Percentiles rank a stretch among this genome's conserved stretches.
phyloP scores from a whole-genome alignment of 495 filamentous ascomycete species.

The Penicillium coffeae region DNA sequence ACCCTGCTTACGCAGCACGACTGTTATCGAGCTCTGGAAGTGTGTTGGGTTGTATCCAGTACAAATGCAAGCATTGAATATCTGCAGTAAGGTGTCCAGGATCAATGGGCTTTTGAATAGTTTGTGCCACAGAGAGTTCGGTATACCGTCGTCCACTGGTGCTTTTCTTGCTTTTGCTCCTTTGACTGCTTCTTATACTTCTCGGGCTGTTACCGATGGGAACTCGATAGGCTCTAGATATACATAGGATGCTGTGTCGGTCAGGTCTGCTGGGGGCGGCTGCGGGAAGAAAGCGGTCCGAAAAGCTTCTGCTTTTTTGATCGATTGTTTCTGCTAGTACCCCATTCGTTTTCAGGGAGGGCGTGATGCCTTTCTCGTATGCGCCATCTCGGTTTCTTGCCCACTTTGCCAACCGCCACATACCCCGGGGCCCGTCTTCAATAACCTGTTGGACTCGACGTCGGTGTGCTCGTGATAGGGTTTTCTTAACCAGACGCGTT shows the following conservation, averaged over 20 bases:
- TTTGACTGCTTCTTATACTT: slow-evolving; percentile 2
- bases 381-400: neutral
- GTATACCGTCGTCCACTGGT: slow-evolving; percentile 5
- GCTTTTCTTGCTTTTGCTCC: neutral
- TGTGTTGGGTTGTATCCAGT: slow-evolving; percentile 7
- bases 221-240: slow-evolving; percentile 4
- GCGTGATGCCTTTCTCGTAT: slow-evolving; percentile 1
- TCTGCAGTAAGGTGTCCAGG: neutral
- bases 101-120: neutral
- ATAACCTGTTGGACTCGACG: too few relatives aligned
- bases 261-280: slow-evolving; percentile 6
- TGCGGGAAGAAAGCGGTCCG: slow-evolving; percentile 4
- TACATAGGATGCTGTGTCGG: slow-evolving; percentile 1
- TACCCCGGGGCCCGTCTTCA: too few relatives aligned
- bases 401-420: too few relatives aligned
- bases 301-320: slow-evolving; percentile 1
- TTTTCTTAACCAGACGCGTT: too few relatives aligned
- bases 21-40: slow-evolving; percentile 14
- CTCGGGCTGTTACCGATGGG: neutral
- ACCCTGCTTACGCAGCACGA: slow-evolving; percentile 20
- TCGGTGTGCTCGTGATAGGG: too few relatives aligned
- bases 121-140: slow-evolving; percentile 9
- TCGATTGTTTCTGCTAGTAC: neutral
- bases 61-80: slow-evolving; percentile 6
- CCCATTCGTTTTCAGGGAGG: neutral